Evolutionary conservation across 495 filamentous ascomycete species (phyloP), one percentile per base, ranked within the genome.

Genomic region (Podospora pseudopauciseta): DNA sequence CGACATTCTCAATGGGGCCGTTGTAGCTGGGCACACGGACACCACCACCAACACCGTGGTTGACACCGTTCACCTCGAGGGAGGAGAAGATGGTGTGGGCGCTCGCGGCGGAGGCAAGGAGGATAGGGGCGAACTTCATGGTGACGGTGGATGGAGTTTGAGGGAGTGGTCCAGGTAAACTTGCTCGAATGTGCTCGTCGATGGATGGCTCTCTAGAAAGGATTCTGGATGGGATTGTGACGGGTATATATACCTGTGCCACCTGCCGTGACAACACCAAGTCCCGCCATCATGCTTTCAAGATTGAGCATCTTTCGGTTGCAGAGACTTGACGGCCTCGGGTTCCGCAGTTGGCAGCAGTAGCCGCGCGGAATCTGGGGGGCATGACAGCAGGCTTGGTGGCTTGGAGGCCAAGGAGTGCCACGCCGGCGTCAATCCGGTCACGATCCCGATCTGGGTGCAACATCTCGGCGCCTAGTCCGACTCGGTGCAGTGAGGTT

Each of bases 1-100:
- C 79, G 28, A 86, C 85, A 64, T 87, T 82, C 23, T 77, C 81
- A 69, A 86, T 86, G 18, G 85, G 85, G 60, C 84, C 74, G 69
- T 76, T 76, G 74, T 75, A 76, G 13, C 66, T 68, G 16, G 74
- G 74, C 1, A 76, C 58, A 56, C 74, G 73, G 26, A 76, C 73
- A 28, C 74, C 74, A 23, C 69, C 44, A 18, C 74, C 74, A 0
- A 64, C n/a, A 63, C 74, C 74, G 18, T 76, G 70, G 68, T 75
- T 75, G 68, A 75, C 73, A 54, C 71, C 73, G 56, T 61, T 68
- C 7, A 75, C 73, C 65, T 76, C 73, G 60, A 76, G 73, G 11
- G 73, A 72, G 39, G 64, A 55, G 73, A 76, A 76, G 70, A 76
- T 76, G 67, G 74, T 76, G 73, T 76, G 74, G 13, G 73, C 74